Evolutionary conservation across 805 yeast genomes (phyloP).

Genomic region (Isabelozyma pseudorhagii): DNA sequence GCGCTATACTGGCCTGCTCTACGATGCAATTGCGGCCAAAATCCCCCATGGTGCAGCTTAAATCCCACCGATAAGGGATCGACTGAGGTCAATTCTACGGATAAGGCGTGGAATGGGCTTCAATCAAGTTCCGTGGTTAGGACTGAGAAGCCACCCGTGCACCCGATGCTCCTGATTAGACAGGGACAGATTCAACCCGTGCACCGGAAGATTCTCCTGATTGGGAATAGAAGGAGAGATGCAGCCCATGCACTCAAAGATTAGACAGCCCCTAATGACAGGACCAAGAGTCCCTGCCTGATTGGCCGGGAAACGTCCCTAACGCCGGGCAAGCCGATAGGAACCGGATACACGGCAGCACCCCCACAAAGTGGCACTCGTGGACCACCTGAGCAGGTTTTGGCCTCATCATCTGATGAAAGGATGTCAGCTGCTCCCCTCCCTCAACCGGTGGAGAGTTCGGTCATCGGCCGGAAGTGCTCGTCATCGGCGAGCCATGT

Average conservation of each 20-base stretch:
- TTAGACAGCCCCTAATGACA: not conserved
- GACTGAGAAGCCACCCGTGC: not conserved
- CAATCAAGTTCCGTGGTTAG: too few species aligned
- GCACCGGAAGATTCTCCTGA: too few species aligned
- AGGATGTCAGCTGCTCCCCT: not conserved
- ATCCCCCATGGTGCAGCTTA: too few species aligned
- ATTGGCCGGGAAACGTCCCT: not conserved
- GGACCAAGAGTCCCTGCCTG: not conserved
- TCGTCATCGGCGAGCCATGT: not conserved
- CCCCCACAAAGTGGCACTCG: not conserved
- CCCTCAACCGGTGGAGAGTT: not conserved
- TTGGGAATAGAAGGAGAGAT: too few species aligned
- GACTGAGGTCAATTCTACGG: too few species aligned
- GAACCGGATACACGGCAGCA: too few species aligned
- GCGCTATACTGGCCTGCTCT: too few species aligned
- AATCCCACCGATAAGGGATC: too few species aligned
- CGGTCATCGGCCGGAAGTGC: not conserved
- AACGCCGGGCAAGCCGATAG: too few species aligned
- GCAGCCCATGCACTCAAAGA: not conserved
- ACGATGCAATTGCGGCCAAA: too few species aligned
- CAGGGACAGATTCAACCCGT: too few species aligned
- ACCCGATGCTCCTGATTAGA: not conserved
- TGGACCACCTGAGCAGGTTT: not conserved
- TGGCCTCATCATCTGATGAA: not conserved
- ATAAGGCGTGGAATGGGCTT: too few species aligned